Conservation (phyloP, 768 basidiomycete genomes). For the Amanita thiersii region DNA sequence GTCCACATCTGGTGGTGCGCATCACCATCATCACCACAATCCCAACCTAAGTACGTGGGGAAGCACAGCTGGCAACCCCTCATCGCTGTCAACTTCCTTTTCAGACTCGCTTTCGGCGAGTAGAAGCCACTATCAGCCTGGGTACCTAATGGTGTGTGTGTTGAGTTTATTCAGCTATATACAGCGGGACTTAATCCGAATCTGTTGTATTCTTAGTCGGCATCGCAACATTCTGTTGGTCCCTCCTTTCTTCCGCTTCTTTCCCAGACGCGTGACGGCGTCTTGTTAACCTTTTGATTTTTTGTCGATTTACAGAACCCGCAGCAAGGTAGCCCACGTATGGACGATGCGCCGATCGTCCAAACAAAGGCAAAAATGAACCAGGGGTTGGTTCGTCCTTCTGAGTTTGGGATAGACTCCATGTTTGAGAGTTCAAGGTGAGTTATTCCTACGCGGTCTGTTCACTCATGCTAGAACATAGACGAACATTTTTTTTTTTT, state of each 20-base stretch:
- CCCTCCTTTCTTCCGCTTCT: background rate
- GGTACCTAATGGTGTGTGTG: conserved; percentile 65
- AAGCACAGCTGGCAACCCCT: conserved; percentile 28
- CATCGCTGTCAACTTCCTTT: conserved; percentile 41
- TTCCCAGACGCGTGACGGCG: conserved; percentile 36
- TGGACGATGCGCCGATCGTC: conserved; percentile 68
- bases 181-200: background rate
- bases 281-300: background rate
- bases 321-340: conserved; percentile 51
- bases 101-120: conserved; percentile 66
- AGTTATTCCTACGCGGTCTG: conserved; percentile 12
- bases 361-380: conserved; percentile 80
- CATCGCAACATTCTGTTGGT: conserved; percentile 32
- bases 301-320: conserved; percentile 23
- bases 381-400: conserved; percentile 52
- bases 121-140: conserved; percentile 71
- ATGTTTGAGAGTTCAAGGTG: conserved; percentile 75
- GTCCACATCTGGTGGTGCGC: conserved; percentile 40
- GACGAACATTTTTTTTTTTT: background rate
- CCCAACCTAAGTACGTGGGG: conserved; percentile 48
- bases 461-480: background rate
- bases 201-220: conserved; percentile 32
- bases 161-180: background rate
- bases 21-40: conserved; percentile 42
- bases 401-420: conserved; percentile 77